phyloP scores from a whole-genome alignment of 176 grass and related monocot genomes.

The Zoysia japonica region DNA sequence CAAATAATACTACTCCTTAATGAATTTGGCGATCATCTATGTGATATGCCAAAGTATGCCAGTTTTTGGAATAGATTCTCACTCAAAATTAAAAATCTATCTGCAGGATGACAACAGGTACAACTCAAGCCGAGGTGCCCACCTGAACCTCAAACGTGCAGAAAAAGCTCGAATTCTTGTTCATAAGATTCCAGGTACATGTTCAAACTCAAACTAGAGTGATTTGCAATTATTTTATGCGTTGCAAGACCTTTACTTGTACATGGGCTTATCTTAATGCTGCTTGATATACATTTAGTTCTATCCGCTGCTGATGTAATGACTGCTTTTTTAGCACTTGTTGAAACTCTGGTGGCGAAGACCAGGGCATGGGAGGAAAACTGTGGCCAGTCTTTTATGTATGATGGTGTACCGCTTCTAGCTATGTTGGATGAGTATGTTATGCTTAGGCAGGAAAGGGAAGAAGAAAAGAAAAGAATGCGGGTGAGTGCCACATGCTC shows the following conservation, averaged over 20 bases:
- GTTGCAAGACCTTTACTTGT: conserved; percentile 16
- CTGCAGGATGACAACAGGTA: conserved; percentile 98
- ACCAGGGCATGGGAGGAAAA: conserved; percentile 85
- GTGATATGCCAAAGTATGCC: background rate
- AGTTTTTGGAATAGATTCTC: conserved; percentile 22
- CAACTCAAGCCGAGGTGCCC: conserved; percentile 97
- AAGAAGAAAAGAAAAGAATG: conserved; percentile 93
- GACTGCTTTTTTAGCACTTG: conserved; percentile 70
- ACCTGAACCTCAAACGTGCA: conserved; percentile 94
- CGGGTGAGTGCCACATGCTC: conserved; percentile 48
- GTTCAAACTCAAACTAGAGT: conserved; percentile 5
- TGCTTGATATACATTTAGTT: background rate
- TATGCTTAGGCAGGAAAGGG: conserved; percentile 97
- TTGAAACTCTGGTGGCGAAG: conserved; percentile 93
- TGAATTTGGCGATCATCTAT: conserved; percentile 4
- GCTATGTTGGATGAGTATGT: conserved; percentile 98
- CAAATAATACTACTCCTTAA: background rate
- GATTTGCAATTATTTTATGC: background rate
- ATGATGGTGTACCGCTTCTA: conserved; percentile 91
- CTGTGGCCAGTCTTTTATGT: conserved; percentile 78
- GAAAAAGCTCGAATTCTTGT: conserved; percentile 97
- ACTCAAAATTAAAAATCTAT: conserved; percentile 15
- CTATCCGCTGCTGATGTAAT: conserved; percentile 35
- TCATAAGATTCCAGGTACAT: conserved; percentile 96
- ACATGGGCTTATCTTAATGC: background rate